phyloP scores from a whole-genome alignment of 768 basidiomycete genomes.

The Calocybe gangraenosa region DNA sequence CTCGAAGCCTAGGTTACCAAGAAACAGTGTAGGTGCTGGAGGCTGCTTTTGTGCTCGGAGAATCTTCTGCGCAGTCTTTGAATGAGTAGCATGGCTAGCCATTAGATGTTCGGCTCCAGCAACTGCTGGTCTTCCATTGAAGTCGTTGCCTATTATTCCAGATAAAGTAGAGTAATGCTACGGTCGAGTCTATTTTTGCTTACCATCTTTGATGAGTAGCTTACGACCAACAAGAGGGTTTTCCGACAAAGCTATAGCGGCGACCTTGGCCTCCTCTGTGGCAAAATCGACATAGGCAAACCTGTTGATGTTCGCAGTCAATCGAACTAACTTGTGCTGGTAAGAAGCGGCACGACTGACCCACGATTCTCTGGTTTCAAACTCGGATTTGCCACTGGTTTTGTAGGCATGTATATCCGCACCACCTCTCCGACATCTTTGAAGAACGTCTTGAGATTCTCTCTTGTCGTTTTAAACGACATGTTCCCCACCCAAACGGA shows the following conservation, averaged over 20 bases:
- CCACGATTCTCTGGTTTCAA: slow-evolving; percentile 70
- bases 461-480: slow-evolving; percentile 80
- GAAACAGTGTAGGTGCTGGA: slow-evolving; percentile 81
- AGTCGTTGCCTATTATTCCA: slow-evolving; percentile 58
- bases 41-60: slow-evolving; percentile 76
- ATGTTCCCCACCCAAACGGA: slow-evolving; percentile 97
- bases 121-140: slow-evolving; percentile 59
- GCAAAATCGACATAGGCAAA: slow-evolving; percentile 97
- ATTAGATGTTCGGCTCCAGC: slow-evolving; percentile 31
- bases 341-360: slow-evolving; percentile 29
- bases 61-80: slow-evolving; percentile 77
- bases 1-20: slow-evolving; percentile 92
- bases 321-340: slow-evolving; percentile 1
- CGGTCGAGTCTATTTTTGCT: too few relatives aligned
- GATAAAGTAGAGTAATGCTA: too few relatives aligned
- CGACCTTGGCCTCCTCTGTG: slow-evolving; percentile 64
- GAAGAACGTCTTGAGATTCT: slow-evolving; percentile 70
- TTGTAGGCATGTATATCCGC: slow-evolving; percentile 83
- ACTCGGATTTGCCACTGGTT: slow-evolving; percentile 43
- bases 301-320: slow-evolving; percentile 48
- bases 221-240: slow-evolving; percentile 77
- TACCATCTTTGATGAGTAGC: slow-evolving; percentile 91
- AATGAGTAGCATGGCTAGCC: slow-evolving; percentile 32
- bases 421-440: slow-evolving; percentile 70
- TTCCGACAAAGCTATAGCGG: slow-evolving; percentile 82